phyloP scores from a whole-genome alignment of 768 basidiomycete species.

The Mycena rebaudengoi region DNA sequence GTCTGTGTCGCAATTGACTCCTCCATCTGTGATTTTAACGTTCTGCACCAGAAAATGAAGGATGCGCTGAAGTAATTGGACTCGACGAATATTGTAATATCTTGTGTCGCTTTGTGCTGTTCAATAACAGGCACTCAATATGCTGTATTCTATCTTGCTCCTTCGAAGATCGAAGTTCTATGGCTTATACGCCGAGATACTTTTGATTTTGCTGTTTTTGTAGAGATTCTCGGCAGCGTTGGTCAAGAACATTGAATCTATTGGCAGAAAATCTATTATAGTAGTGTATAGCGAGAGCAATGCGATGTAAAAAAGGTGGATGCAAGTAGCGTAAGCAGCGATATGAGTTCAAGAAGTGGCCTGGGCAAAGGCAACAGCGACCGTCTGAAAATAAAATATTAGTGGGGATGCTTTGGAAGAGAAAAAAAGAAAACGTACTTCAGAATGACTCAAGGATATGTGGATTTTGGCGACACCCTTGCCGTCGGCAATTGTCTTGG shows the following conservation, averaged over 20 bases:
- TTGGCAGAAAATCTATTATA: no score
- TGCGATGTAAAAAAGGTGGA: constrained; percentile 8
- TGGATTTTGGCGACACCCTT: constrained; percentile 80
- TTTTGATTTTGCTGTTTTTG: no score
- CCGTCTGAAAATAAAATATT: constrained; percentile 56
- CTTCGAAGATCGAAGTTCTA: no score
- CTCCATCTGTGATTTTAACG: not conserved
- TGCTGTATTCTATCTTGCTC: no score
- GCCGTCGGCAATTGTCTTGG: constrained; percentile 71
- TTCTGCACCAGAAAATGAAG: constrained; percentile 76
- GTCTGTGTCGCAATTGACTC: constrained; percentile 51
- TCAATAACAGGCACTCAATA: no score
- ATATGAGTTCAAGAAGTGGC: constrained; percentile 48
- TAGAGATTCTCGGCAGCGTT: no score
- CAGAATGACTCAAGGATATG: constrained; percentile 92
- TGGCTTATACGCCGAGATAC: no score
- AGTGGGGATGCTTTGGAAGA: not conserved
- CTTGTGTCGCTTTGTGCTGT: constrained; percentile 19
- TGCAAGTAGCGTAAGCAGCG: constrained; percentile 11
- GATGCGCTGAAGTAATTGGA: constrained; percentile 70
- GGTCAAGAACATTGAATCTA: no score
- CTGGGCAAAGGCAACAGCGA: constrained; percentile 90
- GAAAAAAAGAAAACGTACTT: constrained; percentile 58
- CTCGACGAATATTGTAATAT: constrained; percentile 22
- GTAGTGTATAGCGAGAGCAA: no score